These are phyloP conservation scores for Ailanthus altissimus DNA, from an alignment of 345 rosid species.

Conservation along the genomic window DNA sequence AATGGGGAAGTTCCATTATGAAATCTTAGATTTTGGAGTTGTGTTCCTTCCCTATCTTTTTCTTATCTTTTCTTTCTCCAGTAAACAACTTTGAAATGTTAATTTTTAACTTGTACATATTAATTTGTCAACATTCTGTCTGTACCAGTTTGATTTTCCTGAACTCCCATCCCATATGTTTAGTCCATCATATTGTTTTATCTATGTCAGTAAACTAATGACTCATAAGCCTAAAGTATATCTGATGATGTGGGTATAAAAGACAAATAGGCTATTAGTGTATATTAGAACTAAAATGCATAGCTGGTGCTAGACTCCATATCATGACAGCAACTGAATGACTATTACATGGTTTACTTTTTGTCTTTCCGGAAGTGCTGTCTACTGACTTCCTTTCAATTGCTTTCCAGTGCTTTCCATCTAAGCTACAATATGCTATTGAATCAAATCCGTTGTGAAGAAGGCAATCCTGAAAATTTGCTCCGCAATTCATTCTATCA, in stretches of 20 bases:
- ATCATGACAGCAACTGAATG: neutral
- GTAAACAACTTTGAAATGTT: conserved; percentile 1
- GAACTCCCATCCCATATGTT: no score
- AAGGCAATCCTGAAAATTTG: conserved; percentile 94
- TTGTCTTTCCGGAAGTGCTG: neutral
- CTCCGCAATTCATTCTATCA: conserved; percentile 95
- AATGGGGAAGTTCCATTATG: neutral
- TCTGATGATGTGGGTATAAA: neutral
- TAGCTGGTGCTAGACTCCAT: neutral
- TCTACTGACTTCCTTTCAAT: conserved; percentile 25
- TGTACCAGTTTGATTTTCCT: no score
- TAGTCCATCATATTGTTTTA: neutral
- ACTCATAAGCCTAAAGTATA: neutral
- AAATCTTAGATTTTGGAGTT: neutral
- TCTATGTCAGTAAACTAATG: neutral
- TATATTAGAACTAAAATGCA: neutral
- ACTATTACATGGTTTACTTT: neutral
- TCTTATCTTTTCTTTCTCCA: neutral
- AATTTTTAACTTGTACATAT: neutral
- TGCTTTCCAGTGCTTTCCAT: conserved; percentile 82
- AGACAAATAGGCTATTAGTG: neutral
- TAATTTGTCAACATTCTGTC: neutral
- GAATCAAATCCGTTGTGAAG: conserved; percentile 95
- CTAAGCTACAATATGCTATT: conserved; percentile 97
- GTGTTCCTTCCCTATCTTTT: neutral